Evolutionary conservation across 148 eudicot species (phyloP).

Genomic region (Talinum fruticosum): DNA sequence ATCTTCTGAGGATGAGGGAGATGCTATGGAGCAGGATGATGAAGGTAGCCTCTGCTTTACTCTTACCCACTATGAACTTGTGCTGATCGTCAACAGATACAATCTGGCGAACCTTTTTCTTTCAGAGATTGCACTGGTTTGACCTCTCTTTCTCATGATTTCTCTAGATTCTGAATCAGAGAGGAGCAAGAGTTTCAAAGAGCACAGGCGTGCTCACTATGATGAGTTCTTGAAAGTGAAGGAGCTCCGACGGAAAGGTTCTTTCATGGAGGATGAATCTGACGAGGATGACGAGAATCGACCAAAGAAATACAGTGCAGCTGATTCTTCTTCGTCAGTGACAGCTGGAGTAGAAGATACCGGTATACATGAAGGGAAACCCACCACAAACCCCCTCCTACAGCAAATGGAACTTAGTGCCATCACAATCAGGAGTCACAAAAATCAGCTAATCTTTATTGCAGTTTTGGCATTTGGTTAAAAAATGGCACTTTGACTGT

Average conservation of each 20-base stretch:
- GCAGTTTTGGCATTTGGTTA: background rate
- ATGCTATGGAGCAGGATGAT: conserved; percentile 72
- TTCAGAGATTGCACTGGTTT: background rate
- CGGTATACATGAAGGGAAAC: conserved; percentile 25
- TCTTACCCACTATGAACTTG: background rate
- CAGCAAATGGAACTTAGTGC: conserved; percentile 21
- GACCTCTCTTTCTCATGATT: conserved; percentile 9
- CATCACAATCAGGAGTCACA: background rate
- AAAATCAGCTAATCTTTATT: background rate
- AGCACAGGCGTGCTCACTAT: conserved; percentile 82
- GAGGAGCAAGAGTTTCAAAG: conserved; percentile 59
- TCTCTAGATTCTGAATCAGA: conserved; percentile 47
- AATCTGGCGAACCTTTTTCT: background rate
- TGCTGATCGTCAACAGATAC: no score
- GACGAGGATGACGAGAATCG: conserved; percentile 47
- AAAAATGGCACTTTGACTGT: background rate
- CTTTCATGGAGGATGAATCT: conserved; percentile 51
- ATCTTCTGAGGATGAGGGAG: conserved; percentile 85
- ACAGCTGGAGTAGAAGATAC: conserved; percentile 43
- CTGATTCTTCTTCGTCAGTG: conserved; percentile 40
- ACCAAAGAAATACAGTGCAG: conserved; percentile 17
- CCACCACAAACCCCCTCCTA: conserved; percentile 10
- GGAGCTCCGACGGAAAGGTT: conserved; percentile 68
- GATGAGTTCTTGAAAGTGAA: conserved; percentile 79
- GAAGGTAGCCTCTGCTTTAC: conserved; percentile 41